Percentiles rank a stretch among this genome's conserved stretches.
phyloP scores from a whole-genome alignment of 2,329 filamentous ascomycete species.

The Fusarium compactum region DNA sequence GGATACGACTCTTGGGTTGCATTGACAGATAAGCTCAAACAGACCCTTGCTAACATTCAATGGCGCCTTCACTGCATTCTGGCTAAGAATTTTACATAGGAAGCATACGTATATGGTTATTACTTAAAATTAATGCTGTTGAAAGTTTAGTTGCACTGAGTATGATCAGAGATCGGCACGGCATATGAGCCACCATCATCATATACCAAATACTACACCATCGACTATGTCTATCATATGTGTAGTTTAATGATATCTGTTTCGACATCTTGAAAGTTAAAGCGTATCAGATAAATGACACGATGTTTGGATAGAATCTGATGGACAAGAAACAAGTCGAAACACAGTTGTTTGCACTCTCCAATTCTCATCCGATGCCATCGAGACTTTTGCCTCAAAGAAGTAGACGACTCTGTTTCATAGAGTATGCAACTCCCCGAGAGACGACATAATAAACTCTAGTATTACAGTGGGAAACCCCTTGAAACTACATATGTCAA shows the following conservation, averaged over 20 bases:
- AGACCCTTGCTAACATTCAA: constrained; percentile 1
- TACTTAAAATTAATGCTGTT: constrained; percentile 9
- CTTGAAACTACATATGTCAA: constrained; percentile 25
- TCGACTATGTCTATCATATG: not conserved
- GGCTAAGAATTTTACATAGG: not conserved
- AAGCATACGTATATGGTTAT: not conserved
- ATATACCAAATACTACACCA: not conserved
- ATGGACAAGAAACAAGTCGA: constrained; percentile 19
- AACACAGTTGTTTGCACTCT: constrained; percentile 23
- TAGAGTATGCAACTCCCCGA: constrained; percentile 6
- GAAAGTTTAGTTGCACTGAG: not conserved
- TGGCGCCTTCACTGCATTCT: not conserved
- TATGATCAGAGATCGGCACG: not conserved
- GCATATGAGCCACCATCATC: not conserved
- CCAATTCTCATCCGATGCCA: constrained; percentile 4
- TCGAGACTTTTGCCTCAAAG: not conserved
- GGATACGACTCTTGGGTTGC: constrained; percentile 1
- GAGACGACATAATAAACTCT: not conserved
- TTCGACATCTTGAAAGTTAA: not conserved
- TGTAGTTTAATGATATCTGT: not conserved
- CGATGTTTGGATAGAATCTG: constrained; percentile 9
- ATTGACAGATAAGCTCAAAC: constrained; percentile 13
- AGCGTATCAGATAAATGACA: not conserved
- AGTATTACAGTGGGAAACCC: not conserved
- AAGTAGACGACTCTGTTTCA: constrained; percentile 20